These are phyloP conservation scores for Euryodendron excelsum DNA, from an alignment of 148 eudicot genomes.

Conservation along the genomic window DNA sequence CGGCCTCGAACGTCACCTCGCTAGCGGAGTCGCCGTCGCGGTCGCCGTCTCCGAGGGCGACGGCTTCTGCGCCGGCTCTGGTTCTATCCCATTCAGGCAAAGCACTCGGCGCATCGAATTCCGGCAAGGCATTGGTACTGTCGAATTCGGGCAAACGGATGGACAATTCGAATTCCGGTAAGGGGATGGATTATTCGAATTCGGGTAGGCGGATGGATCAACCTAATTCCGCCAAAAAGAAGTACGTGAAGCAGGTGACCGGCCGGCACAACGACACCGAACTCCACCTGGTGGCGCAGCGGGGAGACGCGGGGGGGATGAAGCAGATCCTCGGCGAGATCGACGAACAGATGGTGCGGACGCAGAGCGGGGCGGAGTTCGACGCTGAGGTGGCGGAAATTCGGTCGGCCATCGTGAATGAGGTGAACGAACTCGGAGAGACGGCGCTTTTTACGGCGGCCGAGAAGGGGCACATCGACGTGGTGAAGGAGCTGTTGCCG, in stretches of 20 bases:
- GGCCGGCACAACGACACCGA: conserved; percentile 80
- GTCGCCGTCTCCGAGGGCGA: conserved; percentile 24
- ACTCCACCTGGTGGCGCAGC: conserved; percentile 63
- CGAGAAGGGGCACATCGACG: conserved; percentile 56
- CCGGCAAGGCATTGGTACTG: no score
- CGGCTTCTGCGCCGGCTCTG: conserved; percentile 12
- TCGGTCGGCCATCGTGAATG: conserved; percentile 57
- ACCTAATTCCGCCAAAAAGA: conserved; percentile 37
- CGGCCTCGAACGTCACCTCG: neutral
- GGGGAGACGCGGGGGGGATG: conserved; percentile 56
- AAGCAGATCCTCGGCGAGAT: conserved; percentile 52
- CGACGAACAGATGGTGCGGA: conserved; percentile 47
- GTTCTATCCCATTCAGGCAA: conserved; percentile 41
- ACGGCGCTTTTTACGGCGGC: conserved; percentile 70
- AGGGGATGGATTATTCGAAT: neutral
- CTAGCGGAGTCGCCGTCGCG: conserved; percentile 13
- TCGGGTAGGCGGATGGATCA: conserved; percentile 33
- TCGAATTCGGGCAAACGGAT: conserved; percentile 42
- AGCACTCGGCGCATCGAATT: no score
- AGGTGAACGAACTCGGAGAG: conserved; percentile 77
- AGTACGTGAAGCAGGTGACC: conserved; percentile 81
- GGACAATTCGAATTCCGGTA: conserved; percentile 37
- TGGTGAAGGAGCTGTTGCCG: conserved; percentile 62
- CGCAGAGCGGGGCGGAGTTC: conserved; percentile 49
- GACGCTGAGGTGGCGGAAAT: conserved; percentile 61